Percentiles rank a stretch among this genome's conserved stretches.
These are phyloP conservation scores for Solanum etuberosum DNA, from an alignment of 257 asterid species.

Conservation along the genomic window DNA sequence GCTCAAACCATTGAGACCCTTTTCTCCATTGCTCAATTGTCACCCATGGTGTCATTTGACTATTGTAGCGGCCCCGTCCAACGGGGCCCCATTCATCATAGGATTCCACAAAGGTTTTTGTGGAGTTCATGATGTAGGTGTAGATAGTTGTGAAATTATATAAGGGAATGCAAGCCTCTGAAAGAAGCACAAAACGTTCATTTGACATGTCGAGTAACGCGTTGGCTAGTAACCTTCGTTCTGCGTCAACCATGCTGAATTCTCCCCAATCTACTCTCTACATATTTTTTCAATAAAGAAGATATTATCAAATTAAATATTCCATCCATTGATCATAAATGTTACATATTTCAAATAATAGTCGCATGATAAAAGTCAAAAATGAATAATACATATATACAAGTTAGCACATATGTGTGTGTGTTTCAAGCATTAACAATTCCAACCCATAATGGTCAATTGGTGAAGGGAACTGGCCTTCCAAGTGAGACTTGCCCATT, in stretches of 20 bases:
- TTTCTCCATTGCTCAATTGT: conserved; percentile 47
- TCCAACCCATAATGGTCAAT: no score
- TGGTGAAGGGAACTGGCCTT: no score
- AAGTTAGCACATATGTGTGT: background rate
- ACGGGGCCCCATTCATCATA: conserved; percentile 48
- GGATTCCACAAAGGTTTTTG: conserved; percentile 39
- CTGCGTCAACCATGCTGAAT: conserved; percentile 84
- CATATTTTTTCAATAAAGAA: background rate
- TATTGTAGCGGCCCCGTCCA: conserved; percentile 59
- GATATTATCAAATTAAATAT: background rate
- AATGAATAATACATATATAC: background rate
- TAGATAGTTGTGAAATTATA: conserved; percentile 52
- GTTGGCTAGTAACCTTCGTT: conserved; percentile 68
- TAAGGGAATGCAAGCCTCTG: conserved; percentile 67
- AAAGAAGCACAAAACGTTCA: conserved; percentile 67
- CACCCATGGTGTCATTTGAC: conserved; percentile 41
- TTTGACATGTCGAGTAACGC: conserved; percentile 77
- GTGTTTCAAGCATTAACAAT: no score
- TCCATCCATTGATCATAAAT: background rate
- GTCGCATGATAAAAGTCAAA: background rate
- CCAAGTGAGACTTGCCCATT: no score
- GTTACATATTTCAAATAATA: background rate
- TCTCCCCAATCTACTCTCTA: conserved; percentile 58
- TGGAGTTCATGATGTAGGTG: conserved; percentile 33
- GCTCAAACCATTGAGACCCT: conserved; percentile 74